phyloP scores from a whole-genome alignment of 2,329 filamentous ascomycete species.

The Zymoseptoria passerinii region DNA sequence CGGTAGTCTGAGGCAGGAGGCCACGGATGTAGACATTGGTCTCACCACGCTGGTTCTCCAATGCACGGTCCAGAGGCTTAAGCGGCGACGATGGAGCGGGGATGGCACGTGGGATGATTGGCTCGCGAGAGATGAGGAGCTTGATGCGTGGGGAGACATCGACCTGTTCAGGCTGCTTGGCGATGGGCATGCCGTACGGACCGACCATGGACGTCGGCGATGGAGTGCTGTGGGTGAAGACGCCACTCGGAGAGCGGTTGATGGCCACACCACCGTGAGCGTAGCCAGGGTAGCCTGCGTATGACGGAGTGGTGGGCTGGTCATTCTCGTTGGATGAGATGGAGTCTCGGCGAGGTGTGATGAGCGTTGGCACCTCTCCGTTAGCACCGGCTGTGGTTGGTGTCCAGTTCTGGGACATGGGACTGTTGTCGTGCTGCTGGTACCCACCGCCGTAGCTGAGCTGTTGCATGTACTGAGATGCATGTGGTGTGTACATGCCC shows the following conservation, averaged over 20 bases:
- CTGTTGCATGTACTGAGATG: constrained; percentile 37
- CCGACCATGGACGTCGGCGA: constrained; percentile 42
- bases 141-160: constrained; percentile 40
- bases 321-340: constrained; percentile 47
- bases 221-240: constrained; percentile 43
- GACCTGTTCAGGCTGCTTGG: constrained; percentile 31
- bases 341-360: constrained; percentile 45
- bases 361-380: constrained; percentile 41
- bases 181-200: constrained; percentile 35
- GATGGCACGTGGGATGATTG: constrained; percentile 76
- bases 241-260: constrained; percentile 42
- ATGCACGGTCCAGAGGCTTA: constrained; percentile 85
- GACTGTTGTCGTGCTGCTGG: constrained; percentile 41
- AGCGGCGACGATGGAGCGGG: constrained; percentile 79
- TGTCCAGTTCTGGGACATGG: constrained; percentile 41
- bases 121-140: constrained; percentile 55
- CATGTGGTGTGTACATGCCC: constrained; percentile 39
- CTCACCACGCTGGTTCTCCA: constrained; percentile 90
- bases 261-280: constrained; percentile 37
- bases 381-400: constrained; percentile 35
- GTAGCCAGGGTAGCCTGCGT: constrained; percentile 34
- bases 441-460: constrained; percentile 31
- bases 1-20: constrained; percentile 88
- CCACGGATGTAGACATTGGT: constrained; percentile 98
- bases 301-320: constrained; percentile 42